These are phyloP conservation scores for Bruguiera hainesii DNA, from an alignment of 441 rosid genomes.

Conservation along the genomic window DNA sequence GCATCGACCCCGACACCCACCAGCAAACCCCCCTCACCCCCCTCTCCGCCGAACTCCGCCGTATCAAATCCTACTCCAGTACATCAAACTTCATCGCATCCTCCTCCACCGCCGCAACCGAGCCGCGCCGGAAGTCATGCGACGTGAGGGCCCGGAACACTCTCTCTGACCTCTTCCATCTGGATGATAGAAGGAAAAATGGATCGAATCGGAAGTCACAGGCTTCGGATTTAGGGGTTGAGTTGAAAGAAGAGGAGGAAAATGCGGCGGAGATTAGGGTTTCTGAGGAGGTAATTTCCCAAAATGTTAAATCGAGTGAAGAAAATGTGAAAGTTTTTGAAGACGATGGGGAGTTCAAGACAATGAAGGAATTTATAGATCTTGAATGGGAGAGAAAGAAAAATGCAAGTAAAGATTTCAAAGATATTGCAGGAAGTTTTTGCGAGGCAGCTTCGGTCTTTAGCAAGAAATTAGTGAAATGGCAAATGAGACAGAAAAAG, in stretches of 20 bases:
- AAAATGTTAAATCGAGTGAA: constrained; percentile 21
- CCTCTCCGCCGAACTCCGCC: constrained; percentile 74
- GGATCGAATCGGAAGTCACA: constrained; percentile 42
- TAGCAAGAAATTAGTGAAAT: constrained; percentile 87
- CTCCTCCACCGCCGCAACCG: constrained; percentile 46
- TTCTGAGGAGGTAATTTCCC: constrained; percentile 26
- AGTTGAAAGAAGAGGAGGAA: constrained; percentile 49
- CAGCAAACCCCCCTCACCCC: constrained; percentile 42
- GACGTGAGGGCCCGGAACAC: constrained; percentile 69
- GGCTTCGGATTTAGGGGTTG: constrained; percentile 33
- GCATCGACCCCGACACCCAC: constrained; percentile 51
- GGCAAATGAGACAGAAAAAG: constrained; percentile 83
- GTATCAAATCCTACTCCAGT: constrained; percentile 82
- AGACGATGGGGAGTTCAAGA: constrained; percentile 58
- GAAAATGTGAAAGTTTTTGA: constrained; percentile 43
- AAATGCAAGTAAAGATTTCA: constrained; percentile 50
- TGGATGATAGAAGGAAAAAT: constrained; percentile 57
- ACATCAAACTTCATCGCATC: constrained; percentile 49
- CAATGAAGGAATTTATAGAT: constrained; percentile 89
- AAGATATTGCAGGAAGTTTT: constrained; percentile 62
- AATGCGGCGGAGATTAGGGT: constrained; percentile 37
- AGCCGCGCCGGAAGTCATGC: constrained; percentile 92
- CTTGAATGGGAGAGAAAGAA: constrained; percentile 74
- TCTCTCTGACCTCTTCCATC: constrained; percentile 64
- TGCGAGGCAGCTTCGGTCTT: constrained; percentile 93